These are phyloP conservation scores for Hymenoscyphus infarciens DNA, from an alignment of 2,329 filamentous ascomycete genomes.

Conservation along the genomic window DNA sequence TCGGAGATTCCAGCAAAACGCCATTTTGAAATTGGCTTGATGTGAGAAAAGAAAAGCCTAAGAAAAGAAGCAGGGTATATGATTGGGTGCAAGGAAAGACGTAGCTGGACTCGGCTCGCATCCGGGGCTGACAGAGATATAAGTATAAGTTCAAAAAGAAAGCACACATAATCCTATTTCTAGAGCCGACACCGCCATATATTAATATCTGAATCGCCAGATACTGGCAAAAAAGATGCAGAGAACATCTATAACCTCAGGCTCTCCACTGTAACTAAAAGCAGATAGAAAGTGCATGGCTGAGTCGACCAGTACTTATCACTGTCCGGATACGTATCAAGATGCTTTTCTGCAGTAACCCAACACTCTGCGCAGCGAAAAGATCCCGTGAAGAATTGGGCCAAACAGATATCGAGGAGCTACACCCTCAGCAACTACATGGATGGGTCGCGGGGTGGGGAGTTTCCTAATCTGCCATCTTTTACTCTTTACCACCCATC, in stretches of 20 bases:
- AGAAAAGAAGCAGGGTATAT: background rate
- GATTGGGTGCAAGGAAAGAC: background rate
- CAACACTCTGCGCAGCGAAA: background rate
- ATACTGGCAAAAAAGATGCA: constrained; percentile 3
- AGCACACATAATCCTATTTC: constrained; percentile 9
- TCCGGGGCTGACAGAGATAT: constrained; percentile 6
- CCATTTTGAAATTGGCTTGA: background rate
- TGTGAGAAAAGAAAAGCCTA: background rate
- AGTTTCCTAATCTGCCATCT: background rate
- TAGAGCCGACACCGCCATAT: constrained; percentile 7
- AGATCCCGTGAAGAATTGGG: background rate
- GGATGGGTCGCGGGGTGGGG: constrained; percentile 2
- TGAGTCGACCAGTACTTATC: constrained; percentile 1
- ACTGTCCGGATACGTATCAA: constrained; percentile 4
- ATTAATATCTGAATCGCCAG: constrained; percentile 2
- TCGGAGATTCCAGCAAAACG: constrained; percentile 8
- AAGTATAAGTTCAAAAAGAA: constrained; percentile 7
- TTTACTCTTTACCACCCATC: background rate
- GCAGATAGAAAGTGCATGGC: constrained; percentile 11
- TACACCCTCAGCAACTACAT: background rate
- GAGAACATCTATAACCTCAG: constrained; percentile 3
- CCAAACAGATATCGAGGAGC: background rate
- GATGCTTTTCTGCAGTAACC: constrained; percentile 1
- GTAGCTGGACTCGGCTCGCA: background rate
- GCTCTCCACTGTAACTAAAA: constrained; percentile 8